phyloP scores from a whole-genome alignment of 148 eudicot species.

The Limonium bicolor region DNA sequence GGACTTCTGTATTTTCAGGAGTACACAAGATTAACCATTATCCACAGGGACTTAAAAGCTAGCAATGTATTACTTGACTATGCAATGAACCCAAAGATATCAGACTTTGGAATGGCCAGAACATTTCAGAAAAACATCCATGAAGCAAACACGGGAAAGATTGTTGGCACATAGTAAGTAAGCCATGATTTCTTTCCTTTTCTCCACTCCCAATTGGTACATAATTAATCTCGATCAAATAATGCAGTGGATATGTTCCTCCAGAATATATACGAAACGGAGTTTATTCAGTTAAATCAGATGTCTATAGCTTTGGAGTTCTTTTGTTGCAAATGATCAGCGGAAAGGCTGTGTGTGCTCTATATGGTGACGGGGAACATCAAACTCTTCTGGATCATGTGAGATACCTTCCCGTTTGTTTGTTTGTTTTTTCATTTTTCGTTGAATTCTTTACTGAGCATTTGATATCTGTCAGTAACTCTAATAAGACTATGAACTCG shows the following conservation, averaged over 20 bases:
- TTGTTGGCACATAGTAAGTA: constrained; percentile 21
- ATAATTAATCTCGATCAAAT: not conserved
- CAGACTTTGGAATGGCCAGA: constrained; percentile 22
- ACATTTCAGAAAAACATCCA: constrained; percentile 6
- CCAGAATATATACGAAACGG: constrained; percentile 17
- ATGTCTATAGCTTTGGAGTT: constrained; percentile 19
- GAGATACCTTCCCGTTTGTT: not conserved
- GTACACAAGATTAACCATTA: constrained; percentile 12
- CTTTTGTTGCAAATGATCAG: constrained; percentile 13
- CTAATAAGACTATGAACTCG: not conserved
- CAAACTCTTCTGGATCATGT: constrained; percentile 8
- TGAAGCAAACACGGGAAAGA: constrained; percentile 6
- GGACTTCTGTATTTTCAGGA: constrained; percentile 22
- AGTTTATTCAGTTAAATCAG: constrained; percentile 14
- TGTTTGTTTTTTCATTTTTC: not conserved
- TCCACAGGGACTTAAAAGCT: constrained; percentile 17
- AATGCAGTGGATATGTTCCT: constrained; percentile 14
- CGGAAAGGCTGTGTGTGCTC: constrained; percentile 9
- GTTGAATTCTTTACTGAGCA: not conserved
- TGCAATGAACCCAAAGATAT: constrained; percentile 15
- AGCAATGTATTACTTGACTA: constrained; percentile 18
- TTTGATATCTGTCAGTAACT: not conserved
- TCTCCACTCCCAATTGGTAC: not conserved
- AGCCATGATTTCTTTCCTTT: not conserved
- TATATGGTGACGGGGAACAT: not conserved